Percentiles rank a stretch among this genome's conserved stretches.
Conservation (phyloP, 495 filamentous ascomycete species). For the Lepraria neglecta region DNA sequence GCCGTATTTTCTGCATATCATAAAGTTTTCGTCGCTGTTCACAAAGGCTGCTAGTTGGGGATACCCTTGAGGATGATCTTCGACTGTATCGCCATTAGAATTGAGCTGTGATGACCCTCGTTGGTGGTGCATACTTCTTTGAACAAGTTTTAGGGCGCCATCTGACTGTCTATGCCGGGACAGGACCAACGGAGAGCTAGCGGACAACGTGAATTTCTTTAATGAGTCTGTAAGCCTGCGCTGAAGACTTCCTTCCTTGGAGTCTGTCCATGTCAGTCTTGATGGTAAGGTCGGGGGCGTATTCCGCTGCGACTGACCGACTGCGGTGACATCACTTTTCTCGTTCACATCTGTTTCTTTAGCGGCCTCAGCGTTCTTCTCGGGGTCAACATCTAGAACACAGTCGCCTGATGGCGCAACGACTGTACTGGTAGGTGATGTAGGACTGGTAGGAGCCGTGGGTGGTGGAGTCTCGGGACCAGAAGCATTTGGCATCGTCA, state of each 20-base stretch:
- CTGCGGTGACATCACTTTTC: not conserved
- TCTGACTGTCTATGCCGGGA: constrained; percentile 19
- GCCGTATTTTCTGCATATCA: constrained; percentile 35
- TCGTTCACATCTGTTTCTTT: not conserved
- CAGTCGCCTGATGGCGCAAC: constrained; percentile 5
- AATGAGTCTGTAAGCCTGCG: constrained; percentile 5
- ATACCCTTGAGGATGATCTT: constrained; percentile 34
- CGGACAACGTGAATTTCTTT: not conserved
- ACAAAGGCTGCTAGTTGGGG: constrained; percentile 36
- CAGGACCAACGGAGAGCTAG: not conserved
- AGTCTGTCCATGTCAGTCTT: not conserved
- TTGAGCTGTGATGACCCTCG: not conserved
- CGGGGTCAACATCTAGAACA: not conserved
- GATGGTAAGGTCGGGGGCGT: not conserved
- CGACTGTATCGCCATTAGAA: constrained; percentile 26
- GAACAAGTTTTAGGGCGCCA: constrained; percentile 20
- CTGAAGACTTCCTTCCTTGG: constrained; percentile 1
- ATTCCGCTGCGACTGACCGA: not conserved
- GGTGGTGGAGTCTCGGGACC: constrained; percentile 20
- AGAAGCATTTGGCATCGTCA: constrained; percentile 10
- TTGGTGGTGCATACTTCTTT: constrained; percentile 16
- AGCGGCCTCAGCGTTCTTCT: not conserved
- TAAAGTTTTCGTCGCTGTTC: constrained; percentile 32
- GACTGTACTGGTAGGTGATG: constrained; percentile 7
- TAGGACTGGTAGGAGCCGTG: constrained; percentile 24